Conservation (phyloP, 495 filamentous ascomycete species). For the Hypoxylon lienhwacheense region DNA sequence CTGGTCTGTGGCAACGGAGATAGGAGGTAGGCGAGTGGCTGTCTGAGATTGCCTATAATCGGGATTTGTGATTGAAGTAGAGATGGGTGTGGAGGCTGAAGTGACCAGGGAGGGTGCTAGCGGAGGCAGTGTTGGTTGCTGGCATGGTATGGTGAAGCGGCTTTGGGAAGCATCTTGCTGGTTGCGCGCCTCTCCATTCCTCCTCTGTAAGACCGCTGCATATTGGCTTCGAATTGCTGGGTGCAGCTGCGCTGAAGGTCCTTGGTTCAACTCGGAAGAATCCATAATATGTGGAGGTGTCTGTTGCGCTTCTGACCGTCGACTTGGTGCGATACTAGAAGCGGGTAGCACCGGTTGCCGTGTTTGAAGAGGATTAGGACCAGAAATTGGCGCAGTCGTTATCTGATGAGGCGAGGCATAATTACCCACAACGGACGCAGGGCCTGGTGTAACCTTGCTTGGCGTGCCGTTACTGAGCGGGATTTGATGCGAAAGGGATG, state of each 20-base stretch:
- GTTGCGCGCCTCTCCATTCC: slow-evolving; percentile 26
- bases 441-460: slow-evolving; percentile 1
- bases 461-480: slow-evolving; percentile 21
- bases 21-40: neutral
- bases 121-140: slow-evolving; percentile 1
- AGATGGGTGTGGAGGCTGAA: slow-evolving; percentile 2
- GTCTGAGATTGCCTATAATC: neutral
- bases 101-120: neutral
- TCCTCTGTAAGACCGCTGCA: slow-evolving; percentile 37
- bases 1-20: neutral
- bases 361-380: slow-evolving; percentile 7
- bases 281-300: slow-evolving; percentile 15
- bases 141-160: neutral
- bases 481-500: slow-evolving; percentile 2
- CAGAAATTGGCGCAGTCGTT: slow-evolving; percentile 7
- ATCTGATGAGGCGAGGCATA: slow-evolving; percentile 11
- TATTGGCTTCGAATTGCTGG: slow-evolving; percentile 53
- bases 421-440: neutral
- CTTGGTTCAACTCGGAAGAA: slow-evolving; percentile 27
- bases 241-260: slow-evolving; percentile 41
- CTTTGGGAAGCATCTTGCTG: slow-evolving; percentile 8
- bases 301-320: slow-evolving; percentile 3
- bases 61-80: slow-evolving; percentile 4
- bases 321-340: neutral
- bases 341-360: neutral